These are phyloP conservation scores for Russula dissimulans DNA, from an alignment of 768 basidiomycete species.

Conservation along the genomic window DNA sequence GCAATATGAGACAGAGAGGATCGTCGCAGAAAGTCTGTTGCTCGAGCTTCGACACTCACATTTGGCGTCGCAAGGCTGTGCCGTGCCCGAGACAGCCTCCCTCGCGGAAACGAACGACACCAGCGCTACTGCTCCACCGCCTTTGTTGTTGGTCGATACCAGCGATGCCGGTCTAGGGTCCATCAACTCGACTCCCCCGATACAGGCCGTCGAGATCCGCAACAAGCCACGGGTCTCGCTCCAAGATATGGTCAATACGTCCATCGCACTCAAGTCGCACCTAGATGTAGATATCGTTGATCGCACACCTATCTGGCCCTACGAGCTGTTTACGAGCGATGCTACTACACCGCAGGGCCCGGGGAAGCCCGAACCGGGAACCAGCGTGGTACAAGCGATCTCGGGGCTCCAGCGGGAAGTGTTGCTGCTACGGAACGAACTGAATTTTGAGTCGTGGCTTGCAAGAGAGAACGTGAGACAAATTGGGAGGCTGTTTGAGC, in stretches of 20 bases:
- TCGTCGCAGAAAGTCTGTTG: slow-evolving; percentile 16
- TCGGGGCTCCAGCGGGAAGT: slow-evolving; percentile 67
- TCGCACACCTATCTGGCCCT: slow-evolving; percentile 45
- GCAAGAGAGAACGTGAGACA: slow-evolving; percentile 75
- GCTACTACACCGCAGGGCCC: slow-evolving; percentile 5
- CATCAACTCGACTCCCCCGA: slow-evolving; percentile 9
- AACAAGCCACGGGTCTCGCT: slow-evolving; percentile 40
- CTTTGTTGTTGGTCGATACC: slow-evolving; percentile 5
- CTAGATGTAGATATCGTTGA: slow-evolving; percentile 52
- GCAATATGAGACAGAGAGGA: slow-evolving; percentile 10
- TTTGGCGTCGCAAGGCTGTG: not conserved
- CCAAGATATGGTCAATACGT: slow-evolving; percentile 67
- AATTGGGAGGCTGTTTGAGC: slow-evolving; percentile 70
- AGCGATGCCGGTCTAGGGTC: not conserved
- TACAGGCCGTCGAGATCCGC: slow-evolving; percentile 9
- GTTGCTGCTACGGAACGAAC: slow-evolving; percentile 64
- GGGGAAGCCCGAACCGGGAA: slow-evolving; percentile 30
- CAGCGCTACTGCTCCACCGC: not conserved
- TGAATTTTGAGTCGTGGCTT: slow-evolving; percentile 81
- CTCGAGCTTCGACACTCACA: slow-evolving; percentile 17
- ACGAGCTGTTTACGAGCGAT: slow-evolving; percentile 32
- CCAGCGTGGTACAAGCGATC: slow-evolving; percentile 51
- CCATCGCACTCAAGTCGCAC: slow-evolving; percentile 64
- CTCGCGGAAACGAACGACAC: not conserved
- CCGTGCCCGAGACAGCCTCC: not conserved